phyloP scores from a whole-genome alignment of 1,284 basidiomycete species.

The Ceratobasidium sp. region DNA sequence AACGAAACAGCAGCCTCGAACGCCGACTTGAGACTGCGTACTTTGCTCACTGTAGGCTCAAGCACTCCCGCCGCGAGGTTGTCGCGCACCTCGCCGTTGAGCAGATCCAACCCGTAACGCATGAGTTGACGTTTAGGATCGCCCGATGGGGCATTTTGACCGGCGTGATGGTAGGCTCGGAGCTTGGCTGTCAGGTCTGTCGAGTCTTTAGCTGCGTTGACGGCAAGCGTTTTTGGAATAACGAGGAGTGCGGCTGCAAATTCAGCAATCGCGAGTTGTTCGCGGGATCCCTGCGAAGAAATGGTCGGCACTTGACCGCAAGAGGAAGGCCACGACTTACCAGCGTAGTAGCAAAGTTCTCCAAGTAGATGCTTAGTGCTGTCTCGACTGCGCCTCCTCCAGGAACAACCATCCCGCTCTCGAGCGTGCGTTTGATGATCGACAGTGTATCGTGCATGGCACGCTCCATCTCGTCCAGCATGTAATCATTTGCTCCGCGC shows the following conservation, averaged over 20 bases:
- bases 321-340: conserved; percentile 57
- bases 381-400: conserved; percentile 98
- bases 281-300: conserved; percentile 83
- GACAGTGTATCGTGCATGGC: conserved; percentile 94
- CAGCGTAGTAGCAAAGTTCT: conserved; percentile 98
- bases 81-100: conserved; percentile 94
- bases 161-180: conserved; percentile 95
- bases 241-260: conserved; percentile 93
- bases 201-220: conserved; percentile 98
- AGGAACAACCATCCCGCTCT: conserved; percentile 95
- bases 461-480: conserved; percentile 99
- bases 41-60: conserved; percentile 97
- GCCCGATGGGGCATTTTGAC: conserved; percentile 86
- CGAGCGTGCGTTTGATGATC: conserved; percentile 96
- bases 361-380: conserved; percentile 95
- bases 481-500: conserved; percentile 98
- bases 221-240: conserved; percentile 96
- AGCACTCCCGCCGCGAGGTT: conserved; percentile 93
- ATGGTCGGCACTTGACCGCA: neutral
- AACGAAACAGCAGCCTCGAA: conserved; percentile 96
- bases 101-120: conserved; percentile 93
- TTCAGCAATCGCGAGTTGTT: conserved; percentile 98
- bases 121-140: conserved; percentile 96
- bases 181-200: conserved; percentile 98
- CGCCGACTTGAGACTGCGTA: conserved; percentile 94